Conservation (phyloP, 805 yeast genomes). For the Kodamaea nitidulidarum region DNA sequence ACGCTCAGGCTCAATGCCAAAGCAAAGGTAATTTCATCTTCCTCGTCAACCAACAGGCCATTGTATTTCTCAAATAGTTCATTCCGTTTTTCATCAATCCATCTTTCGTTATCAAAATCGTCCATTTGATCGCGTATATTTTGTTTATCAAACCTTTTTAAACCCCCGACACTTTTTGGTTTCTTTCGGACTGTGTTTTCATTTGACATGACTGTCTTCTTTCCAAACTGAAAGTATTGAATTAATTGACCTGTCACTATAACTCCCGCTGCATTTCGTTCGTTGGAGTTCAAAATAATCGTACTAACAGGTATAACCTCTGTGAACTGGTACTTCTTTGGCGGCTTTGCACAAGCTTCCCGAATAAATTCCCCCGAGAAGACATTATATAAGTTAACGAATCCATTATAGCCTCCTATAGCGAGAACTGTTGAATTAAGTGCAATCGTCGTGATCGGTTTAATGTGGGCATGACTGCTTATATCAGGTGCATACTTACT, state of each 20-base stretch:
- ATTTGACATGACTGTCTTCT: conserved; percentile 15
- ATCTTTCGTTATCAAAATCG: conserved; percentile 31
- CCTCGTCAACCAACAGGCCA: conserved; percentile 34
- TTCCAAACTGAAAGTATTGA: conserved; percentile 48
- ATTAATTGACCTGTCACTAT: conserved; percentile 38
- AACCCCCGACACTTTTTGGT: conserved; percentile 17
- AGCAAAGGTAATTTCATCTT: conserved; percentile 26
- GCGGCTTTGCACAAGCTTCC: conserved; percentile 28
- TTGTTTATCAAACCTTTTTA: conserved; percentile 21
- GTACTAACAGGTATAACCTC: conserved; percentile 23
- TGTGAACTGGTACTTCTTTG: conserved; percentile 22
- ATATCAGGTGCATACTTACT: conserved; percentile 15
- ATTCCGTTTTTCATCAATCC: conserved; percentile 19
- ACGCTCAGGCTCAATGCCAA: conserved; percentile 35
- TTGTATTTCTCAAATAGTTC: conserved; percentile 42
- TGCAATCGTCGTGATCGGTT: conserved; percentile 24
- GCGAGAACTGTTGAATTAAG: conserved; percentile 31
- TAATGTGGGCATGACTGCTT: conserved; percentile 8
- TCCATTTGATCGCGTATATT: conserved; percentile 33
- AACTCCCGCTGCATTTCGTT: conserved; percentile 32
- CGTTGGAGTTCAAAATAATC: conserved; percentile 25
- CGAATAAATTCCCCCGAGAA: conserved; percentile 40
- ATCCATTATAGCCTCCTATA: conserved; percentile 43
- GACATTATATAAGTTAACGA: conserved; percentile 38
- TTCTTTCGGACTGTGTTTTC: conserved; percentile 10